Percentiles rank a stretch among this genome's conserved stretches.
phyloP scores from a whole-genome alignment of 768 basidiomycete species.

The Leccinum arenicola region DNA sequence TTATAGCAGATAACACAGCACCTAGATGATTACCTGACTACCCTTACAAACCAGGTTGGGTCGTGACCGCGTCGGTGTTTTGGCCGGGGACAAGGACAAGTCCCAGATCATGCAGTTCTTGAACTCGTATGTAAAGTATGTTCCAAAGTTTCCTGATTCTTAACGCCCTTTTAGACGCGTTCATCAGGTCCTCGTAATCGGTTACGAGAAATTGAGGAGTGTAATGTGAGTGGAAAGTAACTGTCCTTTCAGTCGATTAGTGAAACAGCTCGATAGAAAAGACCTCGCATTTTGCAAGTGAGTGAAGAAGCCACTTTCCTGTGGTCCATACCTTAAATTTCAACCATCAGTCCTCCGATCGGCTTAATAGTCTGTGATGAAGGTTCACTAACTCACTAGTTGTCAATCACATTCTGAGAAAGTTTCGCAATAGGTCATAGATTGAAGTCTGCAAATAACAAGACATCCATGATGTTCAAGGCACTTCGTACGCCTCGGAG shows the following conservation, averaged over 20 bases:
- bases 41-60: constrained; percentile 42
- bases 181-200: constrained; percentile 88
- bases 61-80: constrained; percentile 52
- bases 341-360: constrained; percentile 68
- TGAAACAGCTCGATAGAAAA: constrained; percentile 33
- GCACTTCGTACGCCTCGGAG: constrained; percentile 70
- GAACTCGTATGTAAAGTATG: constrained; percentile 52
- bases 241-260: not conserved
- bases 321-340: not conserved
- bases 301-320: constrained; percentile 19
- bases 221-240: constrained; percentile 58
- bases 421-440: constrained; percentile 64
- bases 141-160: not conserved
- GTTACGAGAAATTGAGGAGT: constrained; percentile 86
- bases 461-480: constrained; percentile 86
- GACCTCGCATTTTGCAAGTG: constrained; percentile 66
- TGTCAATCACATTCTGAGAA: not conserved
- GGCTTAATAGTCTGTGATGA: constrained; percentile 96
- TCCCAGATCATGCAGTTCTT: constrained; percentile 64
- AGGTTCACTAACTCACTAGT: constrained; percentile 42
- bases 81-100: constrained; percentile 60
- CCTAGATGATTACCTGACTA: constrained; percentile 2
- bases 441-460: constrained; percentile 87
- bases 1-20: constrained; percentile 11
- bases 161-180: constrained; percentile 45